Conservation (phyloP, 2,329 filamentous ascomycete species). For the Paecilomyces dactylethromorphus region DNA sequence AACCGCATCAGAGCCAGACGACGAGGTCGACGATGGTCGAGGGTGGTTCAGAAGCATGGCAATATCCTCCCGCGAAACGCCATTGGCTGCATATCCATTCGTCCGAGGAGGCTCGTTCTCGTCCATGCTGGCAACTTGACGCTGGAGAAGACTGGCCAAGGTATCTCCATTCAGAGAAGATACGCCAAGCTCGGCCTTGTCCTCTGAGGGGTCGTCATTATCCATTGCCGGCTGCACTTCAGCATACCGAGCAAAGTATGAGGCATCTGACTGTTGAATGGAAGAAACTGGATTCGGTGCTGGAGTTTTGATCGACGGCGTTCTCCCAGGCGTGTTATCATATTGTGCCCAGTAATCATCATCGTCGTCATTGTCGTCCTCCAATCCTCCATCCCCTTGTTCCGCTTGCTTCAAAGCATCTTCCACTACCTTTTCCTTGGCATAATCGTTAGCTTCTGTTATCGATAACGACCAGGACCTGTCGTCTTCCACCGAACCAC, state of each 20-base stretch:
- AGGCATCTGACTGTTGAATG: constrained; percentile 42
- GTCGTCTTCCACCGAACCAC: constrained; percentile 43
- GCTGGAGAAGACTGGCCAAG: constrained; percentile 34
- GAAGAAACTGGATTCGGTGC: constrained; percentile 20
- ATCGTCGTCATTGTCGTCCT: constrained; percentile 50
- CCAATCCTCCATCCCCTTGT: constrained; percentile 13
- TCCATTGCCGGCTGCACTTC: constrained; percentile 61
- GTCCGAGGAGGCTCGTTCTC: constrained; percentile 13
- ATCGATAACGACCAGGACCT: constrained; percentile 48
- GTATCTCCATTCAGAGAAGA: constrained; percentile 51
- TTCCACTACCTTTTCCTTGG: constrained; percentile 27
- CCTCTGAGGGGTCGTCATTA: constrained; percentile 54
- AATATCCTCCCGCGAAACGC: constrained; percentile 15
- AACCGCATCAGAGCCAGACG: constrained; percentile 42
- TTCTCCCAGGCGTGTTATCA: constrained; percentile 49
- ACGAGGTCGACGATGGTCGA: constrained; percentile 36
- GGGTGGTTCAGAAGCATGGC: constrained; percentile 33
- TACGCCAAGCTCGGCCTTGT: constrained; percentile 38
- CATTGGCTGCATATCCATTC: constrained; percentile 15
- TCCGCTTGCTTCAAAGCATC: constrained; percentile 29
- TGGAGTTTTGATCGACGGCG: constrained; percentile 38
- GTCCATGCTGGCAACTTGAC: constrained; percentile 25
- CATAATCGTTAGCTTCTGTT: constrained; percentile 47
- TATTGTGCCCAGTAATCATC: constrained; percentile 62
- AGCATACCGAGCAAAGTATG: constrained; percentile 56